phyloP scores from a whole-genome alignment of 805 yeast species.

The Metschnikowia drakensbergensis region DNA sequence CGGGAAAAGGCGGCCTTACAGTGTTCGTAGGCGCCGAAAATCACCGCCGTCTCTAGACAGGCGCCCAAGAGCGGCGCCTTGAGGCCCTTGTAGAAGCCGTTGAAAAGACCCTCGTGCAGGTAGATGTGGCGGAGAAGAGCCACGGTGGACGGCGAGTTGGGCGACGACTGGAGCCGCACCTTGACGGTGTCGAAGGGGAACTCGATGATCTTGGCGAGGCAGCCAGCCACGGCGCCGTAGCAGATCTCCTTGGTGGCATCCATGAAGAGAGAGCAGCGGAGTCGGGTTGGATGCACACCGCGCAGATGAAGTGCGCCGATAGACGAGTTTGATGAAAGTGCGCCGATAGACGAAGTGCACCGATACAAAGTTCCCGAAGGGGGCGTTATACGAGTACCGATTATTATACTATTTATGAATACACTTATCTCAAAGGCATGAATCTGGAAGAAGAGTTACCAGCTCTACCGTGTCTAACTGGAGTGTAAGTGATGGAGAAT shows the following conservation, averaged over 20 bases:
- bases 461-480: conserved; percentile 99
- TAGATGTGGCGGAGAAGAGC: conserved; percentile 65
- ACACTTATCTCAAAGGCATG: conserved; percentile 57
- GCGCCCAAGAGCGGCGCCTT: conserved; percentile 86
- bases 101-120: conserved; percentile 58
- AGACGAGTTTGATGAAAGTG: no score
- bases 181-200: conserved; percentile 92
- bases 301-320: neutral
- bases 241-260: conserved; percentile 38
- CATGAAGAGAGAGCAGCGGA: neutral
- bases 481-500: conserved; percentile 99
- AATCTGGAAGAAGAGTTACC: conserved; percentile 79
- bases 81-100: conserved; percentile 78
- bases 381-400: no score
- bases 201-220: conserved; percentile 78
- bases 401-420: conserved; percentile 18
- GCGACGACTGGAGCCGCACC: conserved; percentile 73
- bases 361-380: no score
- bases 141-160: conserved; percentile 46
- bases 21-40: conserved; percentile 62
- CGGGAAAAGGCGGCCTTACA: neutral
- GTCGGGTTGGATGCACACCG: neutral
- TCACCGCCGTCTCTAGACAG: conserved; percentile 78
- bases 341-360: no score
- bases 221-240: conserved; percentile 66